A percentile compares a stretch with the other conserved stretches of the same genome.
These are phyloP conservation scores for Tuber indicum DNA, from an alignment of 495 filamentous ascomycete species.

Conservation along the genomic window DNA sequence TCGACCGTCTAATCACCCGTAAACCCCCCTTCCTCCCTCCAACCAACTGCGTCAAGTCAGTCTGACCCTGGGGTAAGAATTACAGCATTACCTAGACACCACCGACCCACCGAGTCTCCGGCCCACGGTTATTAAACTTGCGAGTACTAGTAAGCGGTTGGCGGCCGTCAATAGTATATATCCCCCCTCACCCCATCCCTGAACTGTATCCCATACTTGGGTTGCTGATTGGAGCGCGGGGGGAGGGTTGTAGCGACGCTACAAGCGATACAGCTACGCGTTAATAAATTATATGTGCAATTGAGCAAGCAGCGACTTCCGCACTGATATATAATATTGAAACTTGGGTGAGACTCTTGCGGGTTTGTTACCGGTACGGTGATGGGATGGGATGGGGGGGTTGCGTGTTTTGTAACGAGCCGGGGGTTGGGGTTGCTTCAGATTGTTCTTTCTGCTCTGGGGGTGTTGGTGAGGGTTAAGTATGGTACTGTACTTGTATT, in stretches of 20 bases:
- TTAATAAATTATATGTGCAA: constrained; percentile 39
- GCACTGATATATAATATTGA: not conserved
- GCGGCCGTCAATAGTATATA: constrained; percentile 34
- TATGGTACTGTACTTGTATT: not conserved
- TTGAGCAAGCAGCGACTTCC: constrained; percentile 40
- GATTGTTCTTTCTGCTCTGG: not conserved
- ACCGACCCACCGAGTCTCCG: constrained; percentile 39
- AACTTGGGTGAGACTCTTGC: not conserved
- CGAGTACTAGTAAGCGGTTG: constrained; percentile 31
- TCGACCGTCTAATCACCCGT: constrained; percentile 37
- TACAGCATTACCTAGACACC: constrained; percentile 38
- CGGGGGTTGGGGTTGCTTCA: not conserved
- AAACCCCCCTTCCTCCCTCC: not conserved
- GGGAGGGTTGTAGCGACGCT: constrained; percentile 22
- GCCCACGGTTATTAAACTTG: constrained; percentile 39
- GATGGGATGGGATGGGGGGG: not conserved
- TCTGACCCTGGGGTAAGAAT: constrained; percentile 12
- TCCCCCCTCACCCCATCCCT: not conserved
- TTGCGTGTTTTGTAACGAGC: not conserved
- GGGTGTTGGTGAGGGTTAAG: not conserved
- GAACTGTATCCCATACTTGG: not conserved
- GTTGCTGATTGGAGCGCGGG: not conserved
- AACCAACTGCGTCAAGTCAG: not conserved
- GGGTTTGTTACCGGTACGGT: not conserved
- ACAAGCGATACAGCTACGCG: constrained; percentile 32